Conservation (phyloP, 805 yeast genomes). For the Nakazawaea wyomingensis region DNA sequence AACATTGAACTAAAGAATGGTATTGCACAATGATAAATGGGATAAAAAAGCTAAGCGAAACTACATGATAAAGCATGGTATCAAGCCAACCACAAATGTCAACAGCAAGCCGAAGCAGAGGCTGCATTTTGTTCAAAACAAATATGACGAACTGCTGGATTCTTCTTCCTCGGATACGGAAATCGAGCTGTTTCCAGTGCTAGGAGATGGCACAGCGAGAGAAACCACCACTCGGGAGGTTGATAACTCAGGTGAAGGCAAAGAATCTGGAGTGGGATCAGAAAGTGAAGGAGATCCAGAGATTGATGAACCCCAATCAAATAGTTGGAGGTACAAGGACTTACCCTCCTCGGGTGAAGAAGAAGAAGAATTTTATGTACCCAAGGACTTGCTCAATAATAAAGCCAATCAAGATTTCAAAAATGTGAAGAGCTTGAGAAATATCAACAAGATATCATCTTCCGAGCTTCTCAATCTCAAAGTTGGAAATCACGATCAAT, state of each 20-base stretch:
- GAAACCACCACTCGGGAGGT: neutral
- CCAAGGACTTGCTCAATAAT: conserved; percentile 3
- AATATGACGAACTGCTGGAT: neutral
- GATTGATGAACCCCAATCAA: conserved; percentile 14
- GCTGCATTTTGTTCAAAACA: conserved; percentile 13
- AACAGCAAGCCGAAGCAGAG: neutral
- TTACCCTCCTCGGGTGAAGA: conserved; percentile 13
- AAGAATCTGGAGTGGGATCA: neutral
- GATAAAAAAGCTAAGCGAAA: conserved; percentile 38
- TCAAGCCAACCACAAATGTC: conserved; percentile 8
- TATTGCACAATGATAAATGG: conserved; percentile 50
- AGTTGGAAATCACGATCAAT: conserved; percentile 8
- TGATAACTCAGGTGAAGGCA: neutral
- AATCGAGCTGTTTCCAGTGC: neutral
- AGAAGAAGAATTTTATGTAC: conserved; percentile 18
- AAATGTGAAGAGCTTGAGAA: conserved; percentile 8
- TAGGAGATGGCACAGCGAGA: neutral
- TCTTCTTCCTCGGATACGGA: neutral
- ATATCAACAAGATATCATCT: conserved; percentile 2
- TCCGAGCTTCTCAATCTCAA: conserved; percentile 10
- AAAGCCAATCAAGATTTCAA: conserved; percentile 6
- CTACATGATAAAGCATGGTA: conserved; percentile 39
- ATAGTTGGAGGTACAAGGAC: conserved; percentile 26
- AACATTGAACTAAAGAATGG: conserved; percentile 29
- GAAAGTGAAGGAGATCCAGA: conserved; percentile 6